These are phyloP conservation scores for Aphanoascus verrucosus DNA, from an alignment of 2,329 filamentous ascomycete species.

Conservation along the genomic window DNA sequence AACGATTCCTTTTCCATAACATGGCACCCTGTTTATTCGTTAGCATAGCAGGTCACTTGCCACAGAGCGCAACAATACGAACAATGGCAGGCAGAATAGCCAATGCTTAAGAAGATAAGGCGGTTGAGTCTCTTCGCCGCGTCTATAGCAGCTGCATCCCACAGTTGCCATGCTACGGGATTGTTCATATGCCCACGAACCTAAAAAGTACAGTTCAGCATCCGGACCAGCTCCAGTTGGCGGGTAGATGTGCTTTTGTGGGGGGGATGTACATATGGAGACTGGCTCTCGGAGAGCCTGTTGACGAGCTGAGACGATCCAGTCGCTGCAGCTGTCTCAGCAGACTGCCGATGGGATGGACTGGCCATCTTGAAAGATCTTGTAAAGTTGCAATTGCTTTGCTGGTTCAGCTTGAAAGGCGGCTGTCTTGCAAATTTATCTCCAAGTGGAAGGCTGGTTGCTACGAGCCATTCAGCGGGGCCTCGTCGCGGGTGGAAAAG, in stretches of 20 bases:
- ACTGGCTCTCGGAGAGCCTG: constrained; percentile 50
- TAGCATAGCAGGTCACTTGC: constrained; percentile 11
- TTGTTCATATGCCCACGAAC: constrained; percentile 67
- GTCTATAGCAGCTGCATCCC: constrained; percentile 64
- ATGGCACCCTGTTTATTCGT: constrained; percentile 53
- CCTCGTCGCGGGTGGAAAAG: background rate
- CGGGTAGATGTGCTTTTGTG: background rate
- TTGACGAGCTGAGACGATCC: constrained; percentile 39
- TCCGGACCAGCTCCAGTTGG: background rate
- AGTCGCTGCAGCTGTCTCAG: constrained; percentile 17
- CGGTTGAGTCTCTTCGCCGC: constrained; percentile 73
- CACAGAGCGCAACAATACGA: constrained; percentile 28
- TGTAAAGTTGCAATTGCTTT: background rate
- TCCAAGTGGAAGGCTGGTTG: background rate
- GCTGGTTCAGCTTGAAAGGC: background rate
- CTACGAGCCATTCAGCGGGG: background rate
- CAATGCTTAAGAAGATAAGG: constrained; percentile 85
- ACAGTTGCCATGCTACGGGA: constrained; percentile 82
- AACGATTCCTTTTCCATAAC: constrained; percentile 93
- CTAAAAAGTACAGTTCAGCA: constrained; percentile 25
- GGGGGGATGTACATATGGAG: constrained; percentile 50
- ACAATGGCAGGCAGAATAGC: constrained; percentile 94
- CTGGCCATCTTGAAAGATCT: constrained; percentile 20
- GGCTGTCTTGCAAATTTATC: background rate
- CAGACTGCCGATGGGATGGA: constrained; percentile 21